Conservation (phyloP, 176 grass and related monocot species). For the Phoenix dactylifera region DNA sequence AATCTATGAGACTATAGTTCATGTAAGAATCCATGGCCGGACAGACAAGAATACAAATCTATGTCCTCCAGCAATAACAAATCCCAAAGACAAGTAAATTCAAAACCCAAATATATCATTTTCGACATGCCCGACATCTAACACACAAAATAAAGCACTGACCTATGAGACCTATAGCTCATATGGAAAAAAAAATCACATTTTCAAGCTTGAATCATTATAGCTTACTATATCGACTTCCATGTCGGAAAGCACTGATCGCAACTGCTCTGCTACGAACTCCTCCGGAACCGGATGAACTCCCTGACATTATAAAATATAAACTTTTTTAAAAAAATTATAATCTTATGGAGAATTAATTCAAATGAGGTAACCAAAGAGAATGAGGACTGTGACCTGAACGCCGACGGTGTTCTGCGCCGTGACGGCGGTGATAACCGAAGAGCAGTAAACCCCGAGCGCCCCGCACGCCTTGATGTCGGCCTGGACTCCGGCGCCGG, state of each 20-base stretch:
- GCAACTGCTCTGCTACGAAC: conserved; percentile 63
- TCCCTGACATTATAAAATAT: conserved; percentile 28
- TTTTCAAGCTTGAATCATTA: no score
- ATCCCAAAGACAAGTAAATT: no score
- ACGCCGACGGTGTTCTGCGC: conserved; percentile 92
- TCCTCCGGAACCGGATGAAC: conserved; percentile 72
- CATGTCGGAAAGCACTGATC: conserved; percentile 88
- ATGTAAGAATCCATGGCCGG: no score
- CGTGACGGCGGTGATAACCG: conserved; percentile 81
- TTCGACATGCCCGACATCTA: no score
- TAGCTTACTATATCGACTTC: conserved; percentile 72
- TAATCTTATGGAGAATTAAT: not conserved
- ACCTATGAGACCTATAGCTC: no score
- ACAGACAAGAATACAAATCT: no score
- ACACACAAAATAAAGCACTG: no score
- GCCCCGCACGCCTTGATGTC: conserved; percentile 89
- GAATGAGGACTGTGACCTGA: conserved; percentile 35
- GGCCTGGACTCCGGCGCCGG: conserved; percentile 74
- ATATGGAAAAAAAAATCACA: no score
- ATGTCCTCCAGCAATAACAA: no score
- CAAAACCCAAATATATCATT: no score
- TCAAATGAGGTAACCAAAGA: not conserved
- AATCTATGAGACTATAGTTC: no score
- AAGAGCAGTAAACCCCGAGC: conserved; percentile 79
- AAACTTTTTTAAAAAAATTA: not conserved